Conservation (phyloP, 768 basidiomycete genomes). For the Auricularia cornea region DNA sequence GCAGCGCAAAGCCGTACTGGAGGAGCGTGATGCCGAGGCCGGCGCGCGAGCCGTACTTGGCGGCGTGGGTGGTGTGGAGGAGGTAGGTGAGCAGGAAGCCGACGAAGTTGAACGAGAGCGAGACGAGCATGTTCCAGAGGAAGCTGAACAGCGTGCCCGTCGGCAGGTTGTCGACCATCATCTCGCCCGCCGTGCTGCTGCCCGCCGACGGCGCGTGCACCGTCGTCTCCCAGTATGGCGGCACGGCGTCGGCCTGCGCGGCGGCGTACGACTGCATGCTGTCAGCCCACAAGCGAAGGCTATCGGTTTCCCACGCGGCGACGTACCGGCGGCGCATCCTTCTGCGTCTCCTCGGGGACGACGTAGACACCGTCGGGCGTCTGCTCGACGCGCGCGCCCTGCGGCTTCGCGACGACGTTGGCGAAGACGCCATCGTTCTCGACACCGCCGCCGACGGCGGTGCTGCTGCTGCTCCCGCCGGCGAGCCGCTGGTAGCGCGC, state of each 20-base stretch:
- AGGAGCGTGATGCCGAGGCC: slow-evolving; percentile 94
- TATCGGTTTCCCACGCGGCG: neutral
- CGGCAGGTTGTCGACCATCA: slow-evolving; percentile 89
- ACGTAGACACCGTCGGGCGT: slow-evolving; percentile 33
- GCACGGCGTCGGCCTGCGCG: slow-evolving; percentile 84
- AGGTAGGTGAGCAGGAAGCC: slow-evolving; percentile 91
- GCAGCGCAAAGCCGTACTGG: slow-evolving; percentile 70
- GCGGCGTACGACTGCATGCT: slow-evolving; percentile 79
- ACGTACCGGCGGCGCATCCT: slow-evolving; percentile 79
- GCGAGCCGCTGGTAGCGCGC: slow-evolving; percentile 48
- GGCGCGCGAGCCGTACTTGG: slow-evolving; percentile 86
- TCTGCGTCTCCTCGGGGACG: slow-evolving; percentile 74
- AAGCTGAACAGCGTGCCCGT: slow-evolving; percentile 79
- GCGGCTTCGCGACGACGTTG: slow-evolving; percentile 88
- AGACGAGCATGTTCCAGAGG: slow-evolving; percentile 70
- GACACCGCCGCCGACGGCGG: slow-evolving; percentile 55
- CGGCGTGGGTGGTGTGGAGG: slow-evolving; percentile 85
- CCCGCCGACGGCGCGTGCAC: slow-evolving; percentile 65
- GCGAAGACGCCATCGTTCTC: slow-evolving; percentile 94
- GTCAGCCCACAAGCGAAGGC: too few relatives aligned
- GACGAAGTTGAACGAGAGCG: slow-evolving; percentile 95
- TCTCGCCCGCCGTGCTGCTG: slow-evolving; percentile 56
- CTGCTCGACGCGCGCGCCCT: slow-evolving; percentile 10
- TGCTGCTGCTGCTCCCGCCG: too few relatives aligned
- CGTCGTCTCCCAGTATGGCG: slow-evolving; percentile 95